Base-by-base conservation (phyloP, 208 protist species). In the Leishmania tarentolae region DNA sequence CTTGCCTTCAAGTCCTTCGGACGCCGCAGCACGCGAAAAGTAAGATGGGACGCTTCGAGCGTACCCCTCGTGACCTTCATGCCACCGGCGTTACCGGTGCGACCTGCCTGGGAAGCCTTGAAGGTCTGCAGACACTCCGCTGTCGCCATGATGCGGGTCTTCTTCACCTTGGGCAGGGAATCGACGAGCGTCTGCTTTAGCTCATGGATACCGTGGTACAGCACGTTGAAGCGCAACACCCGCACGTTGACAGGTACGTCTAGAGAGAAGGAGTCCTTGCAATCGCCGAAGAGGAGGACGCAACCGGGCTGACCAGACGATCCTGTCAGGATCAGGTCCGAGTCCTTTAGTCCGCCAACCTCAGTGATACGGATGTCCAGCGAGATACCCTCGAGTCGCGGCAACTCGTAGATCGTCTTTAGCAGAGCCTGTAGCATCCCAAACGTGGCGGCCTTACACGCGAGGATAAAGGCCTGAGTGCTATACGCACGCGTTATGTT, bases 361-460 rank as follows among this genome's bases (percentile, higher is more conserved):
- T 96, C 93, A 15, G 93, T 94, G 17, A 91, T 81, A 46, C 88
- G 87, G 57, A 96, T 86, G 71, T 96, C 92, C 28, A 95, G 74
- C 31, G 90, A 93, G 9, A 96, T 77, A 3, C 94, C 93, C 37
- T 96, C 90, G 37, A 98, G 83, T 44, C 92, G 82, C 28, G 94
- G 94, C 56, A 98, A 78, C 75, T 95, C 91, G 83, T 98, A 98
- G 37, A 98, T 87, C 42, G 81, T 91, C 81, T 95, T 94, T 85
- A 98, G 91, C 70, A 98, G 83, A 42, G 94, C 94, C 86, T 98
- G 94, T 76, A 98, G 86, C 93, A 96, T 96, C 50, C 94, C 94
- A 80, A 98, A 98, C 3, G 93, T 98, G 19, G 92, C 93, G 15
- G 94, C 94, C 82, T 96, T 96, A 80, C 91, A 95, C 31, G 84